A percentile compares a stretch with the other conserved stretches of the same genome.
phyloP scores from a whole-genome alignment of 805 yeast genomes.

The Saccharomycopsis oosterbeekiorum region DNA sequence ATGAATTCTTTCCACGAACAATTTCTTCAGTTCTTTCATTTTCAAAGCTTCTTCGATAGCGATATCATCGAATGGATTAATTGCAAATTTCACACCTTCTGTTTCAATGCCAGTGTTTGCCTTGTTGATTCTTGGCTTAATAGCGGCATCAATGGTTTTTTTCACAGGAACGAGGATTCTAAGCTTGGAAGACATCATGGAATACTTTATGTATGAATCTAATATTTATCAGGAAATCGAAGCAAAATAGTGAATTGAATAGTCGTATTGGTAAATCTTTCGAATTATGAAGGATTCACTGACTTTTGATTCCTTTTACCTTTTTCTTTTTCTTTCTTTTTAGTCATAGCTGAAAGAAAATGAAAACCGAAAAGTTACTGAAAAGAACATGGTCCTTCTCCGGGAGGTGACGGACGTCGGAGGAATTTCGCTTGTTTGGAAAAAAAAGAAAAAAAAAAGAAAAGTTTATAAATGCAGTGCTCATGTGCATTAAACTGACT shows the following conservation, averaged over 20 bases:
- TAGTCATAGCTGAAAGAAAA: neutral
- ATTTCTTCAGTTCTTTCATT: slow-evolving; percentile 57
- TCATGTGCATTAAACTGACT: neutral
- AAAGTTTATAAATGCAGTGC: neutral
- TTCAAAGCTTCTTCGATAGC: slow-evolving; percentile 92
- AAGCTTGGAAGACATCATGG: slow-evolving; percentile 29
- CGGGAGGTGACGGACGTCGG: neutral
- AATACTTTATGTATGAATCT: too few species aligned
- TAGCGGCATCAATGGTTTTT: slow-evolving; percentile 87
- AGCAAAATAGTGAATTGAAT: too few species aligned
- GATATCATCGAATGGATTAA: slow-evolving; percentile 96
- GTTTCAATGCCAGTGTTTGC: slow-evolving; percentile 77
- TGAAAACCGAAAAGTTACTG: neutral
- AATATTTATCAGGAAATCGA: too few species aligned
- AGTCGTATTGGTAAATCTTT: too few species aligned
- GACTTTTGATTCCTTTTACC: too few species aligned
- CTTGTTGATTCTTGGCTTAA: slow-evolving; percentile 86
- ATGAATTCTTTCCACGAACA: slow-evolving; percentile 68
- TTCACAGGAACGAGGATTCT: slow-evolving; percentile 88
- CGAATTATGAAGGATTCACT: too few species aligned
- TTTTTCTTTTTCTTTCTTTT: neutral
- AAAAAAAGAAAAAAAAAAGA: neutral
- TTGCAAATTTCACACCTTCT: slow-evolving; percentile 81
- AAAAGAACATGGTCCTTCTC: neutral
- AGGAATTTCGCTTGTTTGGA: neutral